phyloP scores from a whole-genome alignment of 345 rosid species.

The Boechera retrofracta region DNA sequence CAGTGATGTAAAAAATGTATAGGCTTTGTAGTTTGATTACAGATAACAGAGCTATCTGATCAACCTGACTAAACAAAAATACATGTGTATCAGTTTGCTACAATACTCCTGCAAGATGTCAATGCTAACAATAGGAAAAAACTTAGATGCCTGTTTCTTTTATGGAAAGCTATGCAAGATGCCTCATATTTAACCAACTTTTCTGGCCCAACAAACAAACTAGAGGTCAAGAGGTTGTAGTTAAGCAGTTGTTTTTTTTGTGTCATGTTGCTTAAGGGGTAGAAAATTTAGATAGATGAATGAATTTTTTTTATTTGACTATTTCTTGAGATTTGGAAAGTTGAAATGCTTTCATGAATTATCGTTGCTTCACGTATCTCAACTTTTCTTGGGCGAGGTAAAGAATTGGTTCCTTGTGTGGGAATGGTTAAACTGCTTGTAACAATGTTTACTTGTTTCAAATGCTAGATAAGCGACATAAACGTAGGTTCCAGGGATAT shows the following conservation, averaged over 20 bases:
- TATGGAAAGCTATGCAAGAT: slow-evolving; percentile 22
- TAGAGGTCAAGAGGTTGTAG: slow-evolving; percentile 6
- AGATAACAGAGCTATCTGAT: neutral
- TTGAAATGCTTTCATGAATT: slow-evolving; percentile 13
- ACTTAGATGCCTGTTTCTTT: neutral
- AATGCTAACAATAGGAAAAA: slow-evolving; percentile 22
- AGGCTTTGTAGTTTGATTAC: slow-evolving; percentile 27
- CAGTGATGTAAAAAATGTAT: neutral
- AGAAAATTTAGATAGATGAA: neutral
- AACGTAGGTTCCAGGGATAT: slow-evolving; percentile 31
- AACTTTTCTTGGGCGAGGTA: neutral
- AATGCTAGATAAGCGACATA: slow-evolving; percentile 41
- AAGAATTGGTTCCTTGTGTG: slow-evolving; percentile 14
- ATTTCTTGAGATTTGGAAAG: slow-evolving; percentile 11
- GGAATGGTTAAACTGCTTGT: neutral
- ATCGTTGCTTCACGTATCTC: slow-evolving; percentile 16
- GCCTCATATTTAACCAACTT: neutral
- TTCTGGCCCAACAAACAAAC: slow-evolving; percentile 2
- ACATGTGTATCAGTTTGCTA: neutral
- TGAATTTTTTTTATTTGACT: neutral
- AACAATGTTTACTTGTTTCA: slow-evolving; percentile 21
- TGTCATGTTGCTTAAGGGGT: slow-evolving; percentile 21
- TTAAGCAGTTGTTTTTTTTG: slow-evolving; percentile 5
- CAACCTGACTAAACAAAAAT: neutral
- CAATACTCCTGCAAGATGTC: neutral